Conservation (phyloP, 306 rosid genomes). For the Phaseolus lunatus region DNA sequence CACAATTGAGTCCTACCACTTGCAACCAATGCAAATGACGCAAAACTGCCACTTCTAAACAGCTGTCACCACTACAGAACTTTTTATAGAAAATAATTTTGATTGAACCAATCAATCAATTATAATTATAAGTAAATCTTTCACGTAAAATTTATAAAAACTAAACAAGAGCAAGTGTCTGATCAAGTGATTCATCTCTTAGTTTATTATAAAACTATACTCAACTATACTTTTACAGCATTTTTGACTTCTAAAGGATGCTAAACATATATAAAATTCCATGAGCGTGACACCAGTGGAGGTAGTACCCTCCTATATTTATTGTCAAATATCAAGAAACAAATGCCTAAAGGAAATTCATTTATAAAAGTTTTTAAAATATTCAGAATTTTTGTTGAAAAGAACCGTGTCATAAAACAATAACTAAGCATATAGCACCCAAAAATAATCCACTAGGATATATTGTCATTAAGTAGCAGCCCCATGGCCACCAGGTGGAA, state of each 20-base stretch:
- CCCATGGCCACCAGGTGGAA: too few relatives aligned
- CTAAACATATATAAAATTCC: not conserved
- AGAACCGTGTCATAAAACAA: not conserved
- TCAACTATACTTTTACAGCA: not conserved
- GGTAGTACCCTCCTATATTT: not conserved
- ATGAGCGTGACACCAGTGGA: not conserved
- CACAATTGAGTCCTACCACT: slow-evolving; percentile 46
- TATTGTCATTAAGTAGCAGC: too few relatives aligned
- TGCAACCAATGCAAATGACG: slow-evolving; percentile 37
- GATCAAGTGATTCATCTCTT: not conserved
- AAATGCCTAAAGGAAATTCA: not conserved
- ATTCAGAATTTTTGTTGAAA: not conserved
- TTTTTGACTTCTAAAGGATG: not conserved
- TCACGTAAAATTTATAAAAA: slow-evolving; percentile 5
- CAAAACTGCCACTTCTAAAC: slow-evolving; percentile 40
- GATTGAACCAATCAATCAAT: not conserved
- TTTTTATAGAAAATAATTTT: not conserved
- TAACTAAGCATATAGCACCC: not conserved
- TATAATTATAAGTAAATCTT: not conserved
- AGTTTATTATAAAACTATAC: slow-evolving; percentile 1
- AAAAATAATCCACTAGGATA: not conserved
- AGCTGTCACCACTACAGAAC: slow-evolving; percentile 1
- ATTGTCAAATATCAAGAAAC: not conserved
- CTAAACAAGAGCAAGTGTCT: slow-evolving; percentile 12
- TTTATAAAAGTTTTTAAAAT: not conserved